Conservation (phyloP, 1,284 basidiomycete genomes). For the Cryptococcus wingfieldii region DNA sequence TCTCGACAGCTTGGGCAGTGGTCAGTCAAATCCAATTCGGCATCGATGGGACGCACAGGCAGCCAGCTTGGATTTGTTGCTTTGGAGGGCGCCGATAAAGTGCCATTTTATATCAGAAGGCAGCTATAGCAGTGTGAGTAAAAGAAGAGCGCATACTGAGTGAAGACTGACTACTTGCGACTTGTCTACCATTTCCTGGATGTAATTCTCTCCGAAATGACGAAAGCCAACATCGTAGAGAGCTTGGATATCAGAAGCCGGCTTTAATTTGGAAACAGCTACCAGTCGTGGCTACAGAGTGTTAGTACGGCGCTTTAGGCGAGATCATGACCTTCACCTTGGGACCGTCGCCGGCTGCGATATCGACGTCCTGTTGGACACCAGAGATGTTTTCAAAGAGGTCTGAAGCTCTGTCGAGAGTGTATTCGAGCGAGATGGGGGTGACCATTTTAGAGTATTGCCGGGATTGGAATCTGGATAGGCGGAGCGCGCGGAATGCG, state of each 20-base stretch:
- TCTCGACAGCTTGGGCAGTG: conserved; percentile 67
- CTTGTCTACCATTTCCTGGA: conserved; percentile 91
- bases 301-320: not conserved
- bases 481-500: not conserved
- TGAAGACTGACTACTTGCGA: conserved; percentile 53
- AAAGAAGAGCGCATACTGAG: not conserved
- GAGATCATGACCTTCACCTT: conserved; percentile 4
- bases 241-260: conserved; percentile 76
- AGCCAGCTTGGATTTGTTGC: conserved; percentile 89
- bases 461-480: not conserved
- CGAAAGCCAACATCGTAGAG: conserved; percentile 74
- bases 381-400: conserved; percentile 46
- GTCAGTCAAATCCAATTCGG: not conserved
- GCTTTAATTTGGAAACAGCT: conserved; percentile 93
- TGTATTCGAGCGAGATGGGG: conserved; percentile 29
- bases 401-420: conserved; percentile 44
- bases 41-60: conserved; percentile 59
- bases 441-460: conserved; percentile 5
- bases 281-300: conserved; percentile 57
- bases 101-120: conserved; percentile 88
- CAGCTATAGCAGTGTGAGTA: conserved; percentile 53
- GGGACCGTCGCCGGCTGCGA: conserved; percentile 16
- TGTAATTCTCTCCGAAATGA: conserved; percentile 98
- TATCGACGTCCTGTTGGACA: conserved; percentile 44
- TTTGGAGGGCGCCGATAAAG: conserved; percentile 91